Base-by-base conservation (phyloP, 352 stramenopile genomes). In the Phytophthora citricola region DNA sequence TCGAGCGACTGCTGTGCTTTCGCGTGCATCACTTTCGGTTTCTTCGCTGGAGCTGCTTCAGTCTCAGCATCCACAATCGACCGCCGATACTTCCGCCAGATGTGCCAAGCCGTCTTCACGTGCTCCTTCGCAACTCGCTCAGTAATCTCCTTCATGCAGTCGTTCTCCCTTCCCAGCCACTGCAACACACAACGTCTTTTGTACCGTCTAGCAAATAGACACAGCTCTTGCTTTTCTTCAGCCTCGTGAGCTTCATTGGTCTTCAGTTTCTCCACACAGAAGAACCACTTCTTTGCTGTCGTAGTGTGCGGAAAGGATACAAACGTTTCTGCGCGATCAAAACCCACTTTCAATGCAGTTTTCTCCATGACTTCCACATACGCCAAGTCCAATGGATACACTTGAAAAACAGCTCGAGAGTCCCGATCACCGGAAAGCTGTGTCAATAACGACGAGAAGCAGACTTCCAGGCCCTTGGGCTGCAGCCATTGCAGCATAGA, bases 401-500 rank as follows among this genome's bases (percentile, higher is more conserved):
- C 73, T 57, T 94, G 87, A 39, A 94, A 92, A 22, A 93, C 70
- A 0, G 78, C 85, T 32, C 39, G 38, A 2, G 57, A 39, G 47
- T 73, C 40, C 3, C 41, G 24, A 15, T 48, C 27, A 15, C 26
- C 9, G 6, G 71, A 63, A 9, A 92, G 54, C 15, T 77, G 70
- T 34, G 57, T 51, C 2, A 75, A 29, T 9, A 94, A 51, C 26
- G 81, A 89, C 29, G 50, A 66, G 50, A 91, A 91, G 51, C 83
- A 94, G n/a, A 73, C 57, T 29, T 78, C 61, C 8, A 94, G 52
- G 24, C 83, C 84, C 9, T 81, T 65, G 4, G 69, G 59, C n/a
- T 81, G 83, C 44, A 94, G 63, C 86, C 86, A 94, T 63, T 94
- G 86, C 17, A 94, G 63, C 86, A 94, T 94, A 2, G 86, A 94